Base-by-base conservation (phyloP, 768 basidiomycete genomes). In the Suillus subaureus region DNA sequence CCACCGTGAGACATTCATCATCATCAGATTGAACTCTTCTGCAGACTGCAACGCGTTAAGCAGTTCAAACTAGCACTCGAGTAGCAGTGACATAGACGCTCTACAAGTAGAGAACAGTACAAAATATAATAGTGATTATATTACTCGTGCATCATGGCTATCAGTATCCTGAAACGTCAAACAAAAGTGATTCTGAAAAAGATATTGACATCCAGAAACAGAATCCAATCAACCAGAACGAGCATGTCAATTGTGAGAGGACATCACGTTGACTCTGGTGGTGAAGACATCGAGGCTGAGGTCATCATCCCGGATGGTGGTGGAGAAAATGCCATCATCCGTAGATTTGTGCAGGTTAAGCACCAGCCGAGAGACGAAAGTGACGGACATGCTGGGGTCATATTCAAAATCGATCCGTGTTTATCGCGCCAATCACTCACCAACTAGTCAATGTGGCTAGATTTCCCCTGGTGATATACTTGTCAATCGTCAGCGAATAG, bases 281-380 rank as follows among this genome's bases (percentile, higher is more conserved):
- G 54, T 55, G 13, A 55, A 6, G 11, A 55, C 54, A 55, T 6
- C 18, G 21, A 33, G 31, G 21, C 11, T 13, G 31, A 1, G 1
- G 31, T 2, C 6, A 11, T 55, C 31, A 12, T 55, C 18, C 18
- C 1, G 21, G 54, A n/a, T 33, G 21, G 18, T 1, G 3, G 55
- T 28, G 8, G 64, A 65, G 31, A 62, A 62, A 21, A 68, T 63
- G 9, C 56, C 62, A 6, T 16, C 3, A 16, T 66, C 35, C 6
- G 80, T 81, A 18, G 73, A 78, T 72, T 79, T 72, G 67, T 86
- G 82, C 6, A 87, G 77, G 71, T 87, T 86, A 49, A 87, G 80
- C 79, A 86, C 83, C 3, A 87, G 78, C 16, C 85, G 84, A 15
- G 84, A 85, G 76, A 85, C 81, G 80, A 86, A 79, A 1, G 80